Percentiles rank a stretch among this genome's conserved stretches.
Evolutionary conservation across 192 early-diverging fungal species (phyloP).

Genomic region (Cladochytrium replicatum): DNA sequence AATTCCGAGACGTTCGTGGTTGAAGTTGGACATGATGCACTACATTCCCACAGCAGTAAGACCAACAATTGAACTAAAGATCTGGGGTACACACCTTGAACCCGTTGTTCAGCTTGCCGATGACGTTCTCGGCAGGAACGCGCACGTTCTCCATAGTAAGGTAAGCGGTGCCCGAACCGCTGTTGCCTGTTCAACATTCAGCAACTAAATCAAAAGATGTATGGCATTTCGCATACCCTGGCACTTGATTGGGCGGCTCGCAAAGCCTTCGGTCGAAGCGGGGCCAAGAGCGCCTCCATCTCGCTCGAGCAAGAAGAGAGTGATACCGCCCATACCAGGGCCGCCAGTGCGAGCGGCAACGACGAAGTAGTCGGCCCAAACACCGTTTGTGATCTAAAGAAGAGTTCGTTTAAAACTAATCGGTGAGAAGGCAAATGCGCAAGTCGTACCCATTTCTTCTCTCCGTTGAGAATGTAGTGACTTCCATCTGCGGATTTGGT

Average conservation of each 20-base stretch:
- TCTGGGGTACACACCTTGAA: constrained; percentile 53
- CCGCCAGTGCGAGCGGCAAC: constrained; percentile 65
- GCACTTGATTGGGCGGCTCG: not conserved
- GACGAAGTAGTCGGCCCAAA: constrained; percentile 68
- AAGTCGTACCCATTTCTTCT: constrained; percentile 40
- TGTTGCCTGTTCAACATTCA: too few relatives aligned
- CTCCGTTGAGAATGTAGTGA: constrained; percentile 59
- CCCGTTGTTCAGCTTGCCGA: constrained; percentile 64
- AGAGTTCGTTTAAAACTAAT: not conserved
- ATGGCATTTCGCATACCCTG: constrained; percentile 24
- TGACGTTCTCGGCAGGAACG: constrained; percentile 59
- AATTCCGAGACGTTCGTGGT: constrained; percentile 64
- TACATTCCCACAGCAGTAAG: constrained; percentile 1
- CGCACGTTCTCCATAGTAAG: constrained; percentile 75
- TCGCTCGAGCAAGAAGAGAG: constrained; percentile 56
- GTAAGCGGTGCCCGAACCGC: too few relatives aligned
- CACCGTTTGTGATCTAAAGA: constrained; percentile 51
- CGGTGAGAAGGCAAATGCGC: not conserved
- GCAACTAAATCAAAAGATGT: constrained; percentile 16
- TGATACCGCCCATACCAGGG: constrained; percentile 60
- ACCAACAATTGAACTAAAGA: not conserved
- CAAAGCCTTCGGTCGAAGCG: too few relatives aligned
- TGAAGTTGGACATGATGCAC: constrained; percentile 65
- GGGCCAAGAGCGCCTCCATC: constrained; percentile 25
- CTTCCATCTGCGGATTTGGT: constrained; percentile 39